Evolutionary conservation across 208 protist species (phyloP), one percentile per base, ranked within the genome.

Genomic region (Acanthamoeba royreba): DNA sequence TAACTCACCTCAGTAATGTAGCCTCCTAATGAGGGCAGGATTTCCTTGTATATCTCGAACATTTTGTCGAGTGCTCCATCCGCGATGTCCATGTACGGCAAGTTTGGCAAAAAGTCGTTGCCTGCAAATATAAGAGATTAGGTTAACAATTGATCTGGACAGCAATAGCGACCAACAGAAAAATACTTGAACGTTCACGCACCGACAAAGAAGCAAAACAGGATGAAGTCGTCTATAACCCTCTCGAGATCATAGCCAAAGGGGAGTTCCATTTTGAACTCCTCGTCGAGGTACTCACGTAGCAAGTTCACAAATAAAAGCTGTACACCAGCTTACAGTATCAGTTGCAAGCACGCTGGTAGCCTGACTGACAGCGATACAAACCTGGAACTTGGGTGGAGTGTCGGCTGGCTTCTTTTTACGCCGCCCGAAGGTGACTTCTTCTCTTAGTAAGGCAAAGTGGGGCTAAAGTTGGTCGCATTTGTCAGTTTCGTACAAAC

Each of bases 91-190:
- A 99, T 77, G 2, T 97, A 98, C 35, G 99, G 98, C 53, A 99
- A 96, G 38, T 98, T 96, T 7, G 99, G 99, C 45, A 99, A 94
- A 92, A 99, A 99, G 94, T 99, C 99, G 96, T 99, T 99, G 22
- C 92, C 81, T 89, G 81, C 17, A n/a, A 79, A 17, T 79, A 79
- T n/a, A 79, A n/a, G 28, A 40, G 66, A 58, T 13, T 33, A 66
- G n/a, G n/a, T 0, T 28, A 55, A 9, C 49, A 19, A 19, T 55
- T 55, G 19, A 25, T 55, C 49, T 55, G 13, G 13, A 55, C 49
- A 55, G 0, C n/a, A 13, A 31, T 8, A 69, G 0, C 19, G n/a
- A 38, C 2, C 7, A 79, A 79, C 7, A 7, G 28, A 15, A 7
- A 7, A 1, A 52, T 38, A 28, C 9, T 13, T 40, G 9, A 8